phyloP scores from a whole-genome alignment of 2,329 filamentous ascomycete species.

The Ampelomyces quisqualis region DNA sequence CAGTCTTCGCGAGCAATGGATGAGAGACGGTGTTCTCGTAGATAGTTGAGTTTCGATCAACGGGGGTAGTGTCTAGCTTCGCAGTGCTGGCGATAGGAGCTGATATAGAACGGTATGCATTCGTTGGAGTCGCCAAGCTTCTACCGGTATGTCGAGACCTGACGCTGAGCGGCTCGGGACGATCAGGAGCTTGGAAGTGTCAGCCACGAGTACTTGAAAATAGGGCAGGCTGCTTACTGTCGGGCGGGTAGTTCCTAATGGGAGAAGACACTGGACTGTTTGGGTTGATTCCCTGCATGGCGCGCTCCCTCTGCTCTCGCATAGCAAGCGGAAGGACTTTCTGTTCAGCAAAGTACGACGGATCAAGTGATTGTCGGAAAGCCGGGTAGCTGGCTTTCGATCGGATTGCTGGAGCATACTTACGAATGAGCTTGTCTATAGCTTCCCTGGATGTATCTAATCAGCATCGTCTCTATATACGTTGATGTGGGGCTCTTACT shows the following conservation, averaged over 20 bases:
- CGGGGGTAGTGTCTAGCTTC: background rate
- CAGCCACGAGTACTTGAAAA: background rate
- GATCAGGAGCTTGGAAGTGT: slow-evolving; percentile 24
- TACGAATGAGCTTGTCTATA: background rate
- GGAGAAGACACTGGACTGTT: background rate
- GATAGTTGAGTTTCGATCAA: background rate
- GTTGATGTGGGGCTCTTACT: slow-evolving; percentile 1
- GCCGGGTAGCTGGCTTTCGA: too few species aligned
- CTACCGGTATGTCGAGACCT: slow-evolving; percentile 11
- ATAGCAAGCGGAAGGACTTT: background rate
- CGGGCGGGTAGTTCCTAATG: slow-evolving; percentile 10
- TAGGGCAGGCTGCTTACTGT: slow-evolving; percentile 7
- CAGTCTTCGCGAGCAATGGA: background rate
- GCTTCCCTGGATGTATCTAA: background rate
- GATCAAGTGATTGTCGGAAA: too few species aligned
- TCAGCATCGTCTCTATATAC: background rate
- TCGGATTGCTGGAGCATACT: too few species aligned
- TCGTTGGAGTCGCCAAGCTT: slow-evolving; percentile 3
- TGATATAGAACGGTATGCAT: slow-evolving; percentile 11
- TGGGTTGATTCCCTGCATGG: background rate
- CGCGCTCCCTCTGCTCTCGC: background rate
- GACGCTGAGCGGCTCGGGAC: slow-evolving; percentile 28
- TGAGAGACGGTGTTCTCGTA: background rate
- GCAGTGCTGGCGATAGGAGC: slow-evolving; percentile 6
- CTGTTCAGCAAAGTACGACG: too few species aligned